A percentile compares a stretch with the other conserved stretches of the same genome.
These are phyloP conservation scores for Rickenella mellea DNA, from an alignment of 768 basidiomycete species.

Conservation along the genomic window DNA sequence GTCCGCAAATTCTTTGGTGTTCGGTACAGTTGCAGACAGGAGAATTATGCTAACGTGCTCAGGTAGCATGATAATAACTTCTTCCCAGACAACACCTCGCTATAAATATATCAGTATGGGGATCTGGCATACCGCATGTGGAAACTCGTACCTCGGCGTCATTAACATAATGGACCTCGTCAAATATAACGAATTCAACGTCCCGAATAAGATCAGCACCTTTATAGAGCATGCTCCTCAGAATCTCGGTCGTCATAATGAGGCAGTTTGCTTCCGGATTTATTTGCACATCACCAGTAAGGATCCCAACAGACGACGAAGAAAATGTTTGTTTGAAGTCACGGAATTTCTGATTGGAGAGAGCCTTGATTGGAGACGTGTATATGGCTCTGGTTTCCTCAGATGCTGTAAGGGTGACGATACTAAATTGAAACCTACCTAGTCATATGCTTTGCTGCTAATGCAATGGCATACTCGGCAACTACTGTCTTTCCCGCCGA, in stretches of 20 bases:
- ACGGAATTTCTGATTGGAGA: constrained; percentile 98
- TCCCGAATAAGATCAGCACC: constrained; percentile 97
- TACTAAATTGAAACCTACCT: constrained; percentile 40
- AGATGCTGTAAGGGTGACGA: constrained; percentile 1
- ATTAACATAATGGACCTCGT: constrained; percentile 99
- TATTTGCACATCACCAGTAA: constrained; percentile 98
- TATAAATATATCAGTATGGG: constrained; percentile 21
- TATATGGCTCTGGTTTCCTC: constrained; percentile 73
- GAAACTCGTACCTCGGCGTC: constrained; percentile 75
- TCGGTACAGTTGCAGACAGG: constrained; percentile 94
- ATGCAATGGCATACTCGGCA: constrained; percentile 95
- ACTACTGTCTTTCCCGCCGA: constrained; percentile 99
- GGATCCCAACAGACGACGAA: constrained; percentile 82
- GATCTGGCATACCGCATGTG: constrained; percentile 1
- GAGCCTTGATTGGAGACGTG: constrained; percentile 96
- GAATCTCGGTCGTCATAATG: constrained; percentile 97
- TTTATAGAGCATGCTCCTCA: constrained; percentile 97
- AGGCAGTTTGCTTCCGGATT: constrained; percentile 96
- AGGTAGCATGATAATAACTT: constrained; percentile 99
- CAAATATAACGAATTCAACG: constrained; percentile 99
- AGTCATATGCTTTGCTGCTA: constrained; percentile 99
- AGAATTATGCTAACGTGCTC: constrained; percentile 98
- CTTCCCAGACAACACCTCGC: constrained; percentile 99
- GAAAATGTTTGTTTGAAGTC: constrained; percentile 98
- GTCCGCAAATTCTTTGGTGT: constrained; percentile 95